Base-by-base conservation (phyloP, 352 stramenopile genomes). In the Pythium graminicola region DNA sequence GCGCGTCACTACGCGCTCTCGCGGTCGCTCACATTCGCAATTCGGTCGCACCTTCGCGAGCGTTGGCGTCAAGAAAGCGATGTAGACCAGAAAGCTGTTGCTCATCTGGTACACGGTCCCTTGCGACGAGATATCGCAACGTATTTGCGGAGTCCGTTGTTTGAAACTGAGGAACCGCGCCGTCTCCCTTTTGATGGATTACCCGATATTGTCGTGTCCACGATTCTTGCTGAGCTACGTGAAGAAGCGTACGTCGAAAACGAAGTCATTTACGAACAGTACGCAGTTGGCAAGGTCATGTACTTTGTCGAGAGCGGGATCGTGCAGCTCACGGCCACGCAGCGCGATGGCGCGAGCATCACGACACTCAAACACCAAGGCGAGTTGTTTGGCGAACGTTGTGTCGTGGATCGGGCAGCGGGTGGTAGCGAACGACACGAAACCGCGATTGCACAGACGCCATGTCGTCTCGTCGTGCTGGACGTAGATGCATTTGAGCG, bases 211-310 rank as follows among this genome's bases (percentile, higher is more conserved):
- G 29, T 69, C 16, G 50, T 62, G 6, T 42, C 22, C 4, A 54
- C 50, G 20, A 49, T 69, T 6, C 44, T 60, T 6, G 44, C 42
- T 16, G 50, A 57, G 47, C 28, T 69, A 19, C 54, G 44, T 10
- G 55, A 64, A 35, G 55, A 69, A 22, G 49, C 55, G 39, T 69
- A 62, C 45, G 44, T 47, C 6, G 46, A 56, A 23, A 31, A 55
- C 33, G 61, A 69, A 19, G 42, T 61, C 6, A 61, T 69, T 14
- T 69, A 65, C 50, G 61, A 69, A 24, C 55, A 69, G 45, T 65
- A 41, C 40, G 43, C 53, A 0, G 44, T 57, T 8, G 50, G 61
- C 14, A 39, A 38, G 9, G 39, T 47, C 36, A 64, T 69, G 61
- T 69, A 65, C 39, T 65, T 69, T 45, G 45, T 69, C 24, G 61